These are phyloP conservation scores for Starmera stellimalicola DNA, from an alignment of 1,139 yeast species.

Conservation along the genomic window DNA sequence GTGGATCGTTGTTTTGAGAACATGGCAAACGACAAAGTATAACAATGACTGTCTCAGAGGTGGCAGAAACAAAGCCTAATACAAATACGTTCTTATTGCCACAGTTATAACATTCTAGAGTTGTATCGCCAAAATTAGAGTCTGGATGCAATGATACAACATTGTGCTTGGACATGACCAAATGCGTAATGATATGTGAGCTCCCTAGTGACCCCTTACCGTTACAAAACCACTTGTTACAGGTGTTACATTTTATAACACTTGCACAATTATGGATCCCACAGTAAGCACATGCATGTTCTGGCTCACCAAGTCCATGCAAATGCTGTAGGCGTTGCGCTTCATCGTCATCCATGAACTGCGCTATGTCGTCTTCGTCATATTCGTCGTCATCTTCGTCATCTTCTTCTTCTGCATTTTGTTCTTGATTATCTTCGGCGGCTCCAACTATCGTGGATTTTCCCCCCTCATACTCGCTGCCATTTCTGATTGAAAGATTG, in stretches of 20 bases:
- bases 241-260: constrained; percentile 68
- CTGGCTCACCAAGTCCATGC: constrained; percentile 13
- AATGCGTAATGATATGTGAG: constrained; percentile 81
- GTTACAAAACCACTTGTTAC: constrained; percentile 89
- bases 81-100: constrained; percentile 76
- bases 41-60: constrained; percentile 80
- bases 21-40: constrained; percentile 85
- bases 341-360: constrained; percentile 4
- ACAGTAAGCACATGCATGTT: constrained; percentile 63
- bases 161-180: constrained; percentile 75
- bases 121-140: constrained; percentile 77
- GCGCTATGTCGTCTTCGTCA: constrained; percentile 3
- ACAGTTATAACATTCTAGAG: constrained; percentile 85
- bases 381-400: constrained; percentile 4
- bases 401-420: constrained; percentile 3
- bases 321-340: constrained; percentile 2
- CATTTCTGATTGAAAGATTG: constrained; percentile 2
- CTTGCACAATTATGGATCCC: constrained; percentile 59
- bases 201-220: constrained; percentile 42
- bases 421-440: too few relatives aligned
- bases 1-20: constrained; percentile 61
- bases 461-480: background rate
- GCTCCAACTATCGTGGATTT: too few relatives aligned
- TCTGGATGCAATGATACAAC: constrained; percentile 68
- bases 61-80: constrained; percentile 83